Conservation (phyloP, 371 early-diverging fungal genomes). For the Entomophthora muscae region DNA sequence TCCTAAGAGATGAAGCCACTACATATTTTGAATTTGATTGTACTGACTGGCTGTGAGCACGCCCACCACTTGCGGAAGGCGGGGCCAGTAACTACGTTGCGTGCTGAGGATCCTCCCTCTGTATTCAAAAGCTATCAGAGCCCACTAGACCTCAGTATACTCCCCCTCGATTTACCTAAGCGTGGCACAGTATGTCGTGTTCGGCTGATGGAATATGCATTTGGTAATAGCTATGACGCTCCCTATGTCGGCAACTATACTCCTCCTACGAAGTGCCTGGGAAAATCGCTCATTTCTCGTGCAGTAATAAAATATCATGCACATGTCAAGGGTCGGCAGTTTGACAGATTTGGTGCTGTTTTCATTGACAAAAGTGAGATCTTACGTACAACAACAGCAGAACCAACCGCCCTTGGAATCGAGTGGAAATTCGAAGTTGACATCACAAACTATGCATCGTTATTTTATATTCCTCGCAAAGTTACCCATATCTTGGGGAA, state of each 20-base stretch:
- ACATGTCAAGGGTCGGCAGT: slow-evolving; percentile 6
- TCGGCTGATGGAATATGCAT: background rate
- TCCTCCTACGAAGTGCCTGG: background rate
- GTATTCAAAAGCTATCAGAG: slow-evolving; percentile 1
- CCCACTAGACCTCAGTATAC: background rate
- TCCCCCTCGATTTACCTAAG: background rate
- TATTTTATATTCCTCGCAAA: background rate
- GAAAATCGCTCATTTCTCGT: background rate
- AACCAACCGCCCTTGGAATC: slow-evolving; percentile 4
- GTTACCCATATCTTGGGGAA: background rate
- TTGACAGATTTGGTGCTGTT: background rate
- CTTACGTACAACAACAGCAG: slow-evolving; percentile 4
- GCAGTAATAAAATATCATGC: background rate
- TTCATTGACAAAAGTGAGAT: background rate
- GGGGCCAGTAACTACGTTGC: no score
- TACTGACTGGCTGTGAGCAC: no score
- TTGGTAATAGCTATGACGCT: background rate
- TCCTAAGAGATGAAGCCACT: no score
- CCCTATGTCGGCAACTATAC: slow-evolving; percentile 3
- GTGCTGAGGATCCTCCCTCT: no score
- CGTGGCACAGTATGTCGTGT: background rate
- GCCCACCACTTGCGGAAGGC: no score
- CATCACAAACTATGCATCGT: background rate
- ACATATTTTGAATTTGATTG: no score
- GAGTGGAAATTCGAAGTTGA: background rate